Base-by-base conservation (phyloP, 345 rosid species). In the Geranium brycei region DNA sequence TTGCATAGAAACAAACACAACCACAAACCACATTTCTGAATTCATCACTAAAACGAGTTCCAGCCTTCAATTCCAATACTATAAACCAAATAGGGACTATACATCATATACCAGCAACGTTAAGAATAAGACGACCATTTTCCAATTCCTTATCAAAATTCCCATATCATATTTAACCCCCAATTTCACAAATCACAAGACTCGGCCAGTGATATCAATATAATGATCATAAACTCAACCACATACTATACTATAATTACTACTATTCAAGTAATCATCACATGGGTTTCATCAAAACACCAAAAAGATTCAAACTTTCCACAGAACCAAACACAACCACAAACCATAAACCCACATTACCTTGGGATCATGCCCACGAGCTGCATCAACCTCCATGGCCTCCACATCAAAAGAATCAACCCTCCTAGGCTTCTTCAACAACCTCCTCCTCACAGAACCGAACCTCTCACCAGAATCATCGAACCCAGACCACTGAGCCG, bases 401-500 rank as follows among this genome's bases (percentile, higher is more conserved):
- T 89, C 97, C 64, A 90, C 99, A 74, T 93, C 97, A 61, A 93
- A 81, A 74, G 96, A 90, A 73, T 93, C 87, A 61, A 62, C 82
- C 78, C 92, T 81, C 66, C 73, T 86, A 5, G 86, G 82, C 71
- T 76, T 93, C 83, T 83, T 90, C 69, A 73, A 79, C 3, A 93
- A 72, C 71, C 97, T 80, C 76, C 89, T 85, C 77, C 95, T 86
- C 74, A 89, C 7, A 51, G 83, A 75, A 35, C 91, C 89, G 71
- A 67, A 78, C 71, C 81, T 75, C 47, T 70, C 77, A 13, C 73
- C 75, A 40, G 64, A 19, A 10, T 78, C 88, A 31, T 76, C 82
- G 16, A 73, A 65, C 58, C 66, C 63, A 7, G 75, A 68, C 77
- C 73, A 74, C 8, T 79, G 78, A 35, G 80, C 67, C 61, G 86